phyloP scores from a whole-genome alignment of 768 basidiomycete genomes.

The Phallus indusiatus region DNA sequence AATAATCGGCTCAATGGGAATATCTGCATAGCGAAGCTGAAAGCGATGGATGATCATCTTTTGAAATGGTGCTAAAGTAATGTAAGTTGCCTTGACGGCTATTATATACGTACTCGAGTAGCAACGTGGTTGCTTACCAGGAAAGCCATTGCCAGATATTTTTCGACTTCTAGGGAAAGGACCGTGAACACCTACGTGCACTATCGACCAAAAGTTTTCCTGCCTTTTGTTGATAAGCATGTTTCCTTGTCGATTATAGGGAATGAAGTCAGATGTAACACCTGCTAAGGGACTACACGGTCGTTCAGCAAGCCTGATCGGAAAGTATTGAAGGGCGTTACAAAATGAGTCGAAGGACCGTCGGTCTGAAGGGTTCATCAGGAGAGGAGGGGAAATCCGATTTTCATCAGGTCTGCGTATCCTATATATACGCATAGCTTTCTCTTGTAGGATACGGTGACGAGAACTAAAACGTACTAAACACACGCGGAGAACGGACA shows the following conservation, averaged over 20 bases:
- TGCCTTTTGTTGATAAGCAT: not conserved
- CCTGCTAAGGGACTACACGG: no score
- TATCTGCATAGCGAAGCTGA: constrained; percentile 2
- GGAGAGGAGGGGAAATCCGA: not conserved
- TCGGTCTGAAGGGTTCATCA: not conserved
- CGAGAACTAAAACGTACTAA: not conserved
- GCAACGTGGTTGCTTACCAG: not conserved
- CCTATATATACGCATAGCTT: not conserved
- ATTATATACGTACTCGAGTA: not conserved
- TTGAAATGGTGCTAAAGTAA: not conserved
- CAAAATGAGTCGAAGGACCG: not conserved
- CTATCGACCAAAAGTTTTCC: constrained; percentile 1
- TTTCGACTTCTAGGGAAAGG: not conserved
- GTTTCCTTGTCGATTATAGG: not conserved
- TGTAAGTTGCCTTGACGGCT: not conserved
- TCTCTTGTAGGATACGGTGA: not conserved
- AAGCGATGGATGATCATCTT: not conserved
- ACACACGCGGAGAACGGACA: not conserved
- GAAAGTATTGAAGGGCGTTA: not conserved
- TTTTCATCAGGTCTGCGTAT: not conserved
- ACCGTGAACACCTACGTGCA: not conserved
- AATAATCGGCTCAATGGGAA: constrained; percentile 3
- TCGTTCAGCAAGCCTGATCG: not conserved
- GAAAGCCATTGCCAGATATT: not conserved
- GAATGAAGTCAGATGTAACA: not conserved